These are phyloP conservation scores for Neurospora tetraspora DNA, from an alignment of 495 filamentous ascomycete genomes.

Conservation along the genomic window DNA sequence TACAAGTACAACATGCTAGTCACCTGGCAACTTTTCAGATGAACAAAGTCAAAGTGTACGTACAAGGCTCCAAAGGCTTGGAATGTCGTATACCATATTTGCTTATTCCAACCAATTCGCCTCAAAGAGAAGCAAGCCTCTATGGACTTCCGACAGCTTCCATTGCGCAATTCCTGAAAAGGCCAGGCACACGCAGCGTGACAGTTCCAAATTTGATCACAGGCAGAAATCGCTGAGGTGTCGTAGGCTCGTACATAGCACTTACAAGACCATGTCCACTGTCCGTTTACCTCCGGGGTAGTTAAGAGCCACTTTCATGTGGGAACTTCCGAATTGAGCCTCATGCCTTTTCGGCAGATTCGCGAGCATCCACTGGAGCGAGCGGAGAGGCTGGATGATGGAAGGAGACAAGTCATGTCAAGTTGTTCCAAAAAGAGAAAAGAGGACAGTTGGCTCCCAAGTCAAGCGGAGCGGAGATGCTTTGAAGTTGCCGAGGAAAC, in stretches of 20 bases:
- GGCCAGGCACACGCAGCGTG: background rate
- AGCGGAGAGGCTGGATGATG: background rate
- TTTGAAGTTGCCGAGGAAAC: background rate
- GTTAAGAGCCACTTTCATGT: background rate
- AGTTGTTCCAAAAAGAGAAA: background rate
- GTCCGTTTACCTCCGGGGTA: background rate
- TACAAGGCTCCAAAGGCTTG: background rate
- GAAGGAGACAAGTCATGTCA: background rate
- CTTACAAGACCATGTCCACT: background rate
- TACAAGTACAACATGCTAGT: background rate
- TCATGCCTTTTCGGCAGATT: background rate
- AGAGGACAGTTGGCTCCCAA: background rate
- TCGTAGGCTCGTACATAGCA: background rate
- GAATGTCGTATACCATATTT: background rate
- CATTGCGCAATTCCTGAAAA: background rate
- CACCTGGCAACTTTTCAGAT: background rate
- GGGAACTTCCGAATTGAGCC: background rate
- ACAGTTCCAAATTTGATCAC: background rate
- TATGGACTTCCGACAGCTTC: background rate
- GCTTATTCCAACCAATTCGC: background rate
- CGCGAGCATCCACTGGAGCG: background rate
- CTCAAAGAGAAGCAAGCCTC: background rate
- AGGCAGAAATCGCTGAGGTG: background rate
- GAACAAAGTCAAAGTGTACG: background rate
- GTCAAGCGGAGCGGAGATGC: background rate